Conservation (phyloP, 2,329 filamentous ascomycete species). For the Zymoseptoria tritici region DNA sequence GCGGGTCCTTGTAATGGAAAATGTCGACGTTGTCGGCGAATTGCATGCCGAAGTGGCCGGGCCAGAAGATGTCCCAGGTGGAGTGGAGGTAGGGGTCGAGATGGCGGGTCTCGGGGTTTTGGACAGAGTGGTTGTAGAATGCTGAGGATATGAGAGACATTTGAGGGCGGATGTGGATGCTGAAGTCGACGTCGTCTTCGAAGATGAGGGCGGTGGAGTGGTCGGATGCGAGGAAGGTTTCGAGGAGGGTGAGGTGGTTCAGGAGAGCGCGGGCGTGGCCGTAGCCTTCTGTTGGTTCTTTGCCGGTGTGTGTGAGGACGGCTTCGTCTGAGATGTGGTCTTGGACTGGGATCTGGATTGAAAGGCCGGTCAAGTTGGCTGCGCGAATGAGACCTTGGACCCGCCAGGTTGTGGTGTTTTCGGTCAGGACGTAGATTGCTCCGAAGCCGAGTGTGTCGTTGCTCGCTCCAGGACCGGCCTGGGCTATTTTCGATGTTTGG, state of each 20-base stretch:
- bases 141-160: slow-evolving; percentile 31
- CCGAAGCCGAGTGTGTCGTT: slow-evolving; percentile 12
- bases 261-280: slow-evolving; percentile 1
- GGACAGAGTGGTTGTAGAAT: neutral
- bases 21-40: neutral
- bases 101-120: neutral
- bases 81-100: slow-evolving; percentile 10
- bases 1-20: slow-evolving; percentile 4
- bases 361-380: slow-evolving; percentile 2
- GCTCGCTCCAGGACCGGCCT: neutral
- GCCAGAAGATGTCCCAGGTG: slow-evolving; percentile 26
- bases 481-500: neutral
- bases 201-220: slow-evolving; percentile 35
- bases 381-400: slow-evolving; percentile 6
- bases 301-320: neutral
- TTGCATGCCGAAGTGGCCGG: slow-evolving; percentile 27
- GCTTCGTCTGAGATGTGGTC: neutral
- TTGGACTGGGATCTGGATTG: slow-evolving; percentile 1
- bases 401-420: slow-evolving; percentile 7
- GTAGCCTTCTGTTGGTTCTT: neutral
- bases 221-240: slow-evolving; percentile 30
- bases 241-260: slow-evolving; percentile 7
- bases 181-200: slow-evolving; percentile 38
- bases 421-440: slow-evolving; percentile 9
- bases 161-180: slow-evolving; percentile 30